These are phyloP conservation scores for Neospora caninum DNA, from an alignment of 169 alveolate species.

Conservation along the genomic window DNA sequence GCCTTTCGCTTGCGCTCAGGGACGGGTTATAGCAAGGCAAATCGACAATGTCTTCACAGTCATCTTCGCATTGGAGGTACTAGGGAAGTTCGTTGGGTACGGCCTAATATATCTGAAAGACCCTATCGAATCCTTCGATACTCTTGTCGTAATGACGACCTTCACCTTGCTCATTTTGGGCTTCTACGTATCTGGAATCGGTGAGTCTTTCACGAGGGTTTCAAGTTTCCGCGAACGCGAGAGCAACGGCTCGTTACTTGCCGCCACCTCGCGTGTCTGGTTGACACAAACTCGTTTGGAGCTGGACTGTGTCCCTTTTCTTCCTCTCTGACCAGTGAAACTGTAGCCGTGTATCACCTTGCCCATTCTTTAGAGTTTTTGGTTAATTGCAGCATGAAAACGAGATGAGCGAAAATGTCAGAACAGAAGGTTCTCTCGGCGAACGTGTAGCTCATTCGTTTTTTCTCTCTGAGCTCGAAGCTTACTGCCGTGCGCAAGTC, in stretches of 20 bases:
- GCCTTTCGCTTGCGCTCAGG: neutral
- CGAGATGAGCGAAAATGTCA: too few species aligned
- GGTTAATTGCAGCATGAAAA: too few species aligned
- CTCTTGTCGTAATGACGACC: conserved; percentile 70
- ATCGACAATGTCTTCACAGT: conserved; percentile 71
- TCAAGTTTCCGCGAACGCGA: too few species aligned
- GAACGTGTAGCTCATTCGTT: too few species aligned
- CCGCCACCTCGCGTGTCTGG: too few species aligned
- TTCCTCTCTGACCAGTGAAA: too few species aligned
- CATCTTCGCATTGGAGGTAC: conserved; percentile 74
- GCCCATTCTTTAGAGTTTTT: too few species aligned
- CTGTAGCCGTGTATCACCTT: too few species aligned
- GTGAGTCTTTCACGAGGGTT: conserved; percentile 4
- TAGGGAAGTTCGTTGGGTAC: conserved; percentile 70
- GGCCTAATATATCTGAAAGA: conserved; percentile 71
- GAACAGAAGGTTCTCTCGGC: too few species aligned
- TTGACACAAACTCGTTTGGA: too few species aligned
- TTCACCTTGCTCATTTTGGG: conserved; percentile 61
- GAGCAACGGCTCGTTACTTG: too few species aligned
- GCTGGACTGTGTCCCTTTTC: too few species aligned
- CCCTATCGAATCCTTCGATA: conserved; percentile 70
- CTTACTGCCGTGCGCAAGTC: neutral
- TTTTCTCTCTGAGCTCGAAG: neutral
- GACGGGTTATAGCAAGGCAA: neutral
- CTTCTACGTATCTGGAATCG: conserved; percentile 9